Evolutionary conservation across 2,329 filamentous ascomycete species (phyloP), one percentile per base, ranked within the genome.

Genomic region (Sporothrix pseudoabietina): DNA sequence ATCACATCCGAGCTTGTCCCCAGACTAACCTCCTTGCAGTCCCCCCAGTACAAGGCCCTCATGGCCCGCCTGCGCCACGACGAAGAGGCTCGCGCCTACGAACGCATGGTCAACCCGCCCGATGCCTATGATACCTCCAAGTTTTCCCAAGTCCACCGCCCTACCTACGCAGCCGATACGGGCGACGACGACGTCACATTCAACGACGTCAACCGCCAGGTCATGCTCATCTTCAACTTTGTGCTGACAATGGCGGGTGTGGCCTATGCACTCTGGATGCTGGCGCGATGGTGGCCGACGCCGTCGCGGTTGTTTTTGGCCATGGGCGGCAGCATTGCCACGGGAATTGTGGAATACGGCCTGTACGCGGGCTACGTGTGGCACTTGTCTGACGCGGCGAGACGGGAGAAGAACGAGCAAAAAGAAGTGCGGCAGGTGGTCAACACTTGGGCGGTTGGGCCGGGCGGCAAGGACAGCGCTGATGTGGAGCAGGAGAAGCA

Each of bases 141-240:
- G 12, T 90, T 88, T 78, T 86, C 87, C 73, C 87, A 84, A 75
- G 85, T 84, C 49, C 87, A 88, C 76, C 83, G 82, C 9, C 85
- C 85, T 0, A 82, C 80, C 32, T 84, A 80, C 55, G 79, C 82
- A 22, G 81, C 82, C 35, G 87, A 87, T 73, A 78, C 84, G 6
- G 83, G 82, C 76, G 84, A 88, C 76, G 91, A 93, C 75, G 90
- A 91, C 1, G 83, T 92, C 2, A 90, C 89, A 2, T 90, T 90
- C 76, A 87, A 88, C 49, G 92, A 96, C 74, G 85, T 96, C 1
- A 91, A 95, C 79, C 87, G 92, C n/a, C 93, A 96, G 78, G 83
- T 96, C 73, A 90, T 92, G 57, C 85, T 98, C 8, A 94, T 98
- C 70, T 86, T 97, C 78, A 99, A 98, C 80, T 94, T 98, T 69